phyloP scores from a whole-genome alignment of 495 filamentous ascomycete species.

The Friedmanniomyces simplex region DNA sequence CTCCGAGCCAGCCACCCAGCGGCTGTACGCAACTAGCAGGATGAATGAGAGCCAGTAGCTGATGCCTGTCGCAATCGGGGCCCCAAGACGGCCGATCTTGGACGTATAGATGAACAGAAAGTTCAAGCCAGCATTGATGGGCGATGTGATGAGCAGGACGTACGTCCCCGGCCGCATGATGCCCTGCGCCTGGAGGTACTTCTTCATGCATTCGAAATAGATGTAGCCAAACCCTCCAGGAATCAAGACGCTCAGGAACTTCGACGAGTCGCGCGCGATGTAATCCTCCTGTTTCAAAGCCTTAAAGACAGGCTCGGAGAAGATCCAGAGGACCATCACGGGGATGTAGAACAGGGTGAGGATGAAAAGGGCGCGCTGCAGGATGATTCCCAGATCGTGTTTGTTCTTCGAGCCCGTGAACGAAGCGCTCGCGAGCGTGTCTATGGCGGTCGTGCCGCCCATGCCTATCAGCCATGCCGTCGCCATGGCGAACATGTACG shows the following conservation, averaged over 20 bases:
- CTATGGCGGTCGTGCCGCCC: conserved; percentile 84
- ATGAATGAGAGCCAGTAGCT: conserved; percentile 81
- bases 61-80: conserved; percentile 72
- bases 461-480: conserved; percentile 85
- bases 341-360: conserved; percentile 66
- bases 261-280: conserved; percentile 63
- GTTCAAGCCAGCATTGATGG: conserved; percentile 65
- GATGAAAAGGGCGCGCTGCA: conserved; percentile 71
- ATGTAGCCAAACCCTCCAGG: conserved; percentile 84
- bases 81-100: conserved; percentile 61
- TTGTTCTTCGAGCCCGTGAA: conserved; percentile 78
- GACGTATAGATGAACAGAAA: conserved; percentile 70
- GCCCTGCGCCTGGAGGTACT: conserved; percentile 82
- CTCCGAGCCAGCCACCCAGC: conserved; percentile 59
- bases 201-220: conserved; percentile 87
- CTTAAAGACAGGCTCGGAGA: conserved; percentile 65
- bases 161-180: conserved; percentile 86
- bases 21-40: conserved; percentile 64
- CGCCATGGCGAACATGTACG: conserved; percentile 89
- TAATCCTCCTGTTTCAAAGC: conserved; percentile 69
- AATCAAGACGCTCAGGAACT: conserved; percentile 66
- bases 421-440: conserved; percentile 77
- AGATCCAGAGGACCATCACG: conserved; percentile 65
- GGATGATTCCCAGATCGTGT: conserved; percentile 69
- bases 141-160: conserved; percentile 73